phyloP scores from a whole-genome alignment of 148 eudicot species.

The Camellia lanceoleosa region DNA sequence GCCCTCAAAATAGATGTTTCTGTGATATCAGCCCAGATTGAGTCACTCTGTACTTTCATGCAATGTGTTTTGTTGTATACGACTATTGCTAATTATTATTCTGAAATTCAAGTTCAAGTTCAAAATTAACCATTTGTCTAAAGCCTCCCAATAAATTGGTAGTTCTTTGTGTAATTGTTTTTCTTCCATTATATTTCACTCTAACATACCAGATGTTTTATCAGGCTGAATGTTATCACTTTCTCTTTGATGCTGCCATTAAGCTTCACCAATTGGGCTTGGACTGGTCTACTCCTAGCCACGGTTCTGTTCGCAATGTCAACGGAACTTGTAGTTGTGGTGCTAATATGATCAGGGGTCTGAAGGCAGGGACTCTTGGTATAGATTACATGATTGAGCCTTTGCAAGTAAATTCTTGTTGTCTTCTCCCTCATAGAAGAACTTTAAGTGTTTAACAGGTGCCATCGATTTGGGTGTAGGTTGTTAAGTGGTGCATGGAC shows the following conservation, averaged over 20 bases:
- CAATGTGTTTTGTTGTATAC: not conserved
- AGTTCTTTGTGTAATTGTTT: not conserved
- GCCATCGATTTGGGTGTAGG: not conserved
- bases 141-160: not conserved
- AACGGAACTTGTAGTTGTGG: slow-evolving; percentile 13
- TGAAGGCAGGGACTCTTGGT: slow-evolving; percentile 7
- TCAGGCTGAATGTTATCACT: slow-evolving; percentile 18
- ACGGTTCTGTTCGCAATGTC: slow-evolving; percentile 6
- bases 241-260: slow-evolving; percentile 19
- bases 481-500: not conserved
- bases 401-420: slow-evolving; percentile 19
- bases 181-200: not conserved
- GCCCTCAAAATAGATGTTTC: not conserved
- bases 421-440: not conserved
- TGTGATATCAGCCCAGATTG: not conserved
- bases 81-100: not conserved
- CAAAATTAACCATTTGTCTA: not conserved
- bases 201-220: not conserved
- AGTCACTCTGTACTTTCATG: not conserved
- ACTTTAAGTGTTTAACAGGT: not conserved
- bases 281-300: slow-evolving; percentile 15
- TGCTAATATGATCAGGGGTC: not conserved
- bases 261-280: slow-evolving; percentile 18
- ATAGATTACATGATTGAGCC: slow-evolving; percentile 9
- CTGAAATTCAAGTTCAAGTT: not conserved